Conservation (phyloP, 345 rosid genomes). For the Odontarrhena argentea region DNA sequence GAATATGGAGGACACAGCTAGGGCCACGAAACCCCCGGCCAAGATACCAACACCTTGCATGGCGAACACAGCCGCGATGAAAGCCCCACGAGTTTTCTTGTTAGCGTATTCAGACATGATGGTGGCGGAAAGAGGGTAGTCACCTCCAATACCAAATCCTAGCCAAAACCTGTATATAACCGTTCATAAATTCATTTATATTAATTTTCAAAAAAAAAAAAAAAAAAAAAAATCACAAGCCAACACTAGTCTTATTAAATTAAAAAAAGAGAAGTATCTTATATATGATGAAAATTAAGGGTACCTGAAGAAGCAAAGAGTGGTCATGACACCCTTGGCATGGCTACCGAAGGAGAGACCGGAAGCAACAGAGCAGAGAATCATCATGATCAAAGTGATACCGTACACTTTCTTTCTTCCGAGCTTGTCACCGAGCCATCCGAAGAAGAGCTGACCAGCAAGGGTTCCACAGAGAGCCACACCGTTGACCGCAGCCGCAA, state of each 20-base stretch:
- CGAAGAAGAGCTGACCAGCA: constrained; percentile 61
- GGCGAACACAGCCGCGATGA: constrained; percentile 79
- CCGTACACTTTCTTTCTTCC: constrained; percentile 67
- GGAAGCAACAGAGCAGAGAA: constrained; percentile 55
- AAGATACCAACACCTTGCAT: constrained; percentile 88
- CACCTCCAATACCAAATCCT: constrained; percentile 82
- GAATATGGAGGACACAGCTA: constrained; percentile 43
- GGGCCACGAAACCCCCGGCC: constrained; percentile 62
- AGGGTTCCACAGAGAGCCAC: constrained; percentile 64
- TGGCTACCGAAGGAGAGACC: constrained; percentile 60
- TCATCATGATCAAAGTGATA: constrained; percentile 61
- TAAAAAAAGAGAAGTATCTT: too few species aligned
- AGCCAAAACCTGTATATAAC: constrained; percentile 85
- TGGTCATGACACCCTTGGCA: constrained; percentile 46
- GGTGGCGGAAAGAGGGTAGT: constrained; percentile 78
- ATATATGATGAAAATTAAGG: too few species aligned
- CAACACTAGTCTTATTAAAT: too few species aligned
- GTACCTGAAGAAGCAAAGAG: constrained; percentile 64
- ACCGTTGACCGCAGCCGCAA: constrained; percentile 56
- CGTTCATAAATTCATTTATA: too few species aligned
- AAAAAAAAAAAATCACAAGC: too few species aligned
- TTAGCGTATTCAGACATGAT: constrained; percentile 85
- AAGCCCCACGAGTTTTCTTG: constrained; percentile 79
- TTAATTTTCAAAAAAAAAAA: too few species aligned
- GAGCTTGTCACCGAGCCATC: constrained; percentile 70